A percentile compares a stretch with the other conserved stretches of the same genome.
Conservation (phyloP, 108 stramenopile genomes). For the Skeletonema menzelii region DNA sequence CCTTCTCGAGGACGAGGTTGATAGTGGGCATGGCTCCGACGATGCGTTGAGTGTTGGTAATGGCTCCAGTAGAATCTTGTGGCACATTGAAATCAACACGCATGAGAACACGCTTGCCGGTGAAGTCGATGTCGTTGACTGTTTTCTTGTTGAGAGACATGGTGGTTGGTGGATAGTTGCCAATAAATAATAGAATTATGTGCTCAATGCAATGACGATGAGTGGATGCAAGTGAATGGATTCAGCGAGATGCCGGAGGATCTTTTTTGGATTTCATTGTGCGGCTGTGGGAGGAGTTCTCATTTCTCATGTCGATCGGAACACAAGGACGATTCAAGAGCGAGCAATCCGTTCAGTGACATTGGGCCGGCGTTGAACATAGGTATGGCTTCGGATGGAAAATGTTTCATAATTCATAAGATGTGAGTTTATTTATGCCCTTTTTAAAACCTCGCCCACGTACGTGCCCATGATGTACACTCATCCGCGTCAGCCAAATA, state of each 20-base stretch:
- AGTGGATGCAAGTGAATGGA: background rate
- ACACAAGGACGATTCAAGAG: no score
- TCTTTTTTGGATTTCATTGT: background rate
- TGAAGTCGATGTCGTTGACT: slow-evolving; percentile 9
- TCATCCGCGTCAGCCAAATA: no score
- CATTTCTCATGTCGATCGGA: no score
- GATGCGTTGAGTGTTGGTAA: slow-evolving; percentile 30
- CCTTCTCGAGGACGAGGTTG: slow-evolving; percentile 9
- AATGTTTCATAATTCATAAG: no score
- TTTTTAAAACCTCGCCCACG: no score
- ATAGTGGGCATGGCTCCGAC: slow-evolving; percentile 26
- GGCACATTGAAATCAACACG: slow-evolving; percentile 4
- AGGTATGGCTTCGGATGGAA: no score
- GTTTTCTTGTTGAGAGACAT: slow-evolving; percentile 19
- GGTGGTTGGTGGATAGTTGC: background rate
- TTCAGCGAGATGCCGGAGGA: background rate
- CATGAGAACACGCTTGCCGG: slow-evolving; percentile 17
- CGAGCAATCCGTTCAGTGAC: no score
- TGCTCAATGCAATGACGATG: no score
- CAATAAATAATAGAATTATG: no score
- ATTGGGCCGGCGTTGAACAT: no score
- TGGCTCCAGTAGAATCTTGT: slow-evolving; percentile 1
- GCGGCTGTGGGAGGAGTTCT: background rate
- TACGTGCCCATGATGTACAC: no score
- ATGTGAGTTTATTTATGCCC: no score